A percentile compares a stretch with the other conserved stretches of the same genome.
phyloP scores from a whole-genome alignment of 1,284 basidiomycete genomes.

The Agroathelia rolfsii region DNA sequence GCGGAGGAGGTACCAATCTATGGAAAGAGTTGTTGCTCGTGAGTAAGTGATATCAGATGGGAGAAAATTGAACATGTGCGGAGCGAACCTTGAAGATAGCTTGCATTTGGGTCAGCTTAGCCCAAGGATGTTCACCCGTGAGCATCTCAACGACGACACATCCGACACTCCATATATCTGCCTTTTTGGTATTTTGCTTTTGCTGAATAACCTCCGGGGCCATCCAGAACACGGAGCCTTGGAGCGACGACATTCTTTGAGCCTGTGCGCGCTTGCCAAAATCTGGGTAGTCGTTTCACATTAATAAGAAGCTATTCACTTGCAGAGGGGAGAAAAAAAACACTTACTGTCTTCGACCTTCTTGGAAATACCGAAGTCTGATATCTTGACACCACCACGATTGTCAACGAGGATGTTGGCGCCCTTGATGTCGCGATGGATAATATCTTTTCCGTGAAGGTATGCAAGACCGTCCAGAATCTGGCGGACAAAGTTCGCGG shows the following conservation, averaged over 20 bases:
- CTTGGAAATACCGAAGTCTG: conserved; percentile 89
- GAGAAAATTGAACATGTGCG: conserved; percentile 1
- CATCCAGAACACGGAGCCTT: conserved; percentile 61
- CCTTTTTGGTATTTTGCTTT: conserved; percentile 48
- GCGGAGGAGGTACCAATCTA: conserved; percentile 86
- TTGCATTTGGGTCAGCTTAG: conserved; percentile 81
- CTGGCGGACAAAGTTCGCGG: conserved; percentile 33
- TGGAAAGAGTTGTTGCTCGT: conserved; percentile 2
- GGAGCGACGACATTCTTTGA: no score
- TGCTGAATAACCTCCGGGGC: conserved; percentile 59
- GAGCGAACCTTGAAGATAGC: conserved; percentile 82
- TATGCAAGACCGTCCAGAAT: conserved; percentile 88
- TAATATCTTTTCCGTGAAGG: conserved; percentile 84
- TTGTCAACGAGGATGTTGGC: conserved; percentile 88
- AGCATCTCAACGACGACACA: conserved; percentile 62
- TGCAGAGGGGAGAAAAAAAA: no score
- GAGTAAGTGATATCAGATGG: conserved; percentile 2
- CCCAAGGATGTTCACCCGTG: conserved; percentile 53
- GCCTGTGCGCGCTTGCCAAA: no score
- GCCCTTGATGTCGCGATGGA: conserved; percentile 97
- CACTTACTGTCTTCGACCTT: conserved; percentile 16
- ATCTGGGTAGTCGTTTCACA: no score
- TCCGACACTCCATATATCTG: conserved; percentile 59
- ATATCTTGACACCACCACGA: conserved; percentile 83
- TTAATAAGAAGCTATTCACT: no score